Base-by-base conservation (phyloP, 805 yeast genomes). In the Candida insectalens region DNA sequence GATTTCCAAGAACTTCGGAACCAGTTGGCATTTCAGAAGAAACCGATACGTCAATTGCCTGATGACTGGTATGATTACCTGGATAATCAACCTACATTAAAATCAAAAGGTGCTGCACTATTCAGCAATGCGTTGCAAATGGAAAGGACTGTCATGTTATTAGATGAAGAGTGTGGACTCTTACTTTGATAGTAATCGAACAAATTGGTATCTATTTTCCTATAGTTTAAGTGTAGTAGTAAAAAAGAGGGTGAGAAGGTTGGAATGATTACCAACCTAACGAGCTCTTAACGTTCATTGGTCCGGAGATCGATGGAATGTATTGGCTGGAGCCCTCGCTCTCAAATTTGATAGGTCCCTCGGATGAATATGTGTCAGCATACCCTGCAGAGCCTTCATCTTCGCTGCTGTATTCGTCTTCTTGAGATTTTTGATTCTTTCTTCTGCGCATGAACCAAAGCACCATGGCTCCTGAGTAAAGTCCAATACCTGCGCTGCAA, bases 231-330 rank as follows among this genome's bases (percentile, higher is more conserved):
- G n/a, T n/a, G n/a, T n/a, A n/a, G n/a, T n/a, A n/a, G n/a, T n/a
- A n/a, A n/a, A n/a, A n/a, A n/a, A n/a, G n/a, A n/a, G n/a, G n/a
- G n/a, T n/a, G n/a, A n/a, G n/a, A n/a, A n/a, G n/a, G n/a, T n/a
- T n/a, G n/a, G n/a, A n/a, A n/a, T n/a, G n/a, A n/a, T 48, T 36
- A 57, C 88, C 88, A 80, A 22, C 88, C 88, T 38, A 80, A 60
- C 2, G 89, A 78, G 51, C 77, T 80, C 40, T 74, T 73, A 3
- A 80, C 68, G 36, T 78, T 76, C 25, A 78, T 78, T 8, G 89
- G 89, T 36, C 69, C 71, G 6, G 83, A 76, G 26, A 80, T 80
- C 27, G 55, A 63, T 31, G 65, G 71, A 28, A 63, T 51, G 36
- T 47, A 62, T 32, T 45, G 42, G 12, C 17, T 8, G 19, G 20